phyloP scores from a whole-genome alignment of 805 yeast species.

The Lipomyces sp. region DNA sequence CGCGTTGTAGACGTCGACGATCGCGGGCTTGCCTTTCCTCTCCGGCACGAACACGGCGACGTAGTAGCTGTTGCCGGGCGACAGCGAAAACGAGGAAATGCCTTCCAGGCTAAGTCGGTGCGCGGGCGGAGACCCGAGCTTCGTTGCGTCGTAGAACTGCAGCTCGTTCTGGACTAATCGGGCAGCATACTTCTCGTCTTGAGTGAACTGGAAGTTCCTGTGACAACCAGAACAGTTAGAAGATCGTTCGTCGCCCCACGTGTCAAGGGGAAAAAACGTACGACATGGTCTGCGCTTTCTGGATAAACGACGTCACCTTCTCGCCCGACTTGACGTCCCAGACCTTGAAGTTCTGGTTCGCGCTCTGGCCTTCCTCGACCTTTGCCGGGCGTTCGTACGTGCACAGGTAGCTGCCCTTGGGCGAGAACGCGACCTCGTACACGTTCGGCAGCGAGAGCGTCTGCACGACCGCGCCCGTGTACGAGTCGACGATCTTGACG shows the following conservation, averaged over 20 bases:
- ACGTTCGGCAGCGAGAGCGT: slow-evolving; percentile 60
- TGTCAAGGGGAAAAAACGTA: background rate
- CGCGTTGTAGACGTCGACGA: slow-evolving; percentile 75
- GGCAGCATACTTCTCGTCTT: slow-evolving; percentile 71
- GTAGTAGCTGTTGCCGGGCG: slow-evolving; percentile 87
- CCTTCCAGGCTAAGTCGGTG: slow-evolving; percentile 55
- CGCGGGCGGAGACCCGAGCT: slow-evolving; percentile 46
- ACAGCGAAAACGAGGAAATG: slow-evolving; percentile 60
- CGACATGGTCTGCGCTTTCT: slow-evolving; percentile 67
- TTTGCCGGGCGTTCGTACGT: slow-evolving; percentile 88
- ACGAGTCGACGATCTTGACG: slow-evolving; percentile 59
- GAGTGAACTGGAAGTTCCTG: slow-evolving; percentile 69
- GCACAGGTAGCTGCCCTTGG: slow-evolving; percentile 73
- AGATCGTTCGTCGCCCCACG: background rate
- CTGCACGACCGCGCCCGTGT: slow-evolving; percentile 46
- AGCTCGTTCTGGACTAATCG: slow-evolving; percentile 58
- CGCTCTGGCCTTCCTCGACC: slow-evolving; percentile 57
- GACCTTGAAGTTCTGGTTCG: slow-evolving; percentile 74
- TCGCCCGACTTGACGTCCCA: slow-evolving; percentile 55
- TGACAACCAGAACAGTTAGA: background rate
- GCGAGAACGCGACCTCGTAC: slow-evolving; percentile 83
- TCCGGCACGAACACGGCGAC: slow-evolving; percentile 90
- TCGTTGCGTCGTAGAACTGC: slow-evolving; percentile 60
- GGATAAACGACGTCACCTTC: slow-evolving; percentile 60
- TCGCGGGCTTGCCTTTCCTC: slow-evolving; percentile 82